Conservation (phyloP, 2,329 filamentous ascomycete genomes). For the Cladosporium sp. region DNA sequence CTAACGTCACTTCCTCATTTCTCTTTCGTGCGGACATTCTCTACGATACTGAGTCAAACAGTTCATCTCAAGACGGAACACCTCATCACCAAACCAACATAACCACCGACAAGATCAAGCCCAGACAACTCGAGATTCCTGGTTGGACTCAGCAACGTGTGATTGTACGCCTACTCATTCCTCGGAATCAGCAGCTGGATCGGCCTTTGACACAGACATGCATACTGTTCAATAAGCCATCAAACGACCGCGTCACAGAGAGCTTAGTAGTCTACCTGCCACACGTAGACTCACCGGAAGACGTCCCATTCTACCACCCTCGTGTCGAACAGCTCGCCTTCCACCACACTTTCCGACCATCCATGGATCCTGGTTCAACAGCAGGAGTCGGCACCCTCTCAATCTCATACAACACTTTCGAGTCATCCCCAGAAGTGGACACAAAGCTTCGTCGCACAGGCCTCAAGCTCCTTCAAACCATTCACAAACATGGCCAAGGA, state of each 20-base stretch:
- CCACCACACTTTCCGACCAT: conserved; percentile 64
- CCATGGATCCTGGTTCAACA: conserved; percentile 25
- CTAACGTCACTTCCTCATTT: conserved; percentile 77
- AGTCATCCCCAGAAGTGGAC: conserved; percentile 20
- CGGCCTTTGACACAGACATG: conserved; percentile 79
- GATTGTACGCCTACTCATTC: conserved; percentile 76
- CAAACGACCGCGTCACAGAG: conserved; percentile 38
- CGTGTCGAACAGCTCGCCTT: conserved; percentile 73
- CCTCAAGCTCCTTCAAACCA: conserved; percentile 65
- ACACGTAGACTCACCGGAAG: conserved; percentile 62
- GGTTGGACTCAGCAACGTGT: conserved; percentile 58
- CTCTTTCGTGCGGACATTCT: conserved; percentile 78
- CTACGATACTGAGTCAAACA: conserved; percentile 49
- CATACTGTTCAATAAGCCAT: conserved; percentile 57
- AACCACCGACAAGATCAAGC: neutral
- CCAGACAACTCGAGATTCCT: conserved; percentile 17
- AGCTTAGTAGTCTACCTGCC: conserved; percentile 76
- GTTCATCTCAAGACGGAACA: conserved; percentile 20
- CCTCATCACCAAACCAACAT: conserved; percentile 27
- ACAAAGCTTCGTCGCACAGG: conserved; percentile 63
- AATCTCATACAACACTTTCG: conserved; percentile 55
- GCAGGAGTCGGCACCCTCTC: conserved; percentile 47
- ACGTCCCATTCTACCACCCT: conserved; percentile 88
- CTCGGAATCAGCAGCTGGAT: conserved; percentile 78
- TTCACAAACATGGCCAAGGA: conserved; percentile 74